Conservation (phyloP, 2,329 filamentous ascomycete genomes). For the Teratosphaeria nubilosa region DNA sequence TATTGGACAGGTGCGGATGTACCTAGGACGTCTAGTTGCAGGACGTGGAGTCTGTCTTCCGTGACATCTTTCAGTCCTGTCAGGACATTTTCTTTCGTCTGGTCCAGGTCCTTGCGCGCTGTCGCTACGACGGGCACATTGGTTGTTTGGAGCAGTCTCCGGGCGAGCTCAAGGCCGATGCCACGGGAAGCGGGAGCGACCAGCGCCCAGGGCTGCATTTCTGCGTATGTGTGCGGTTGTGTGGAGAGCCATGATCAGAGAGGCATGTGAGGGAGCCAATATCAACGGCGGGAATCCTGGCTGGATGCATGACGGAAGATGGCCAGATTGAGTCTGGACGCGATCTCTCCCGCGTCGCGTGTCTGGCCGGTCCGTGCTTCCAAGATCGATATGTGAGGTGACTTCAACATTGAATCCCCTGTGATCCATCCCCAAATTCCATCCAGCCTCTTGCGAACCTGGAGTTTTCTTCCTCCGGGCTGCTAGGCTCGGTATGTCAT, state of each 20-base stretch:
- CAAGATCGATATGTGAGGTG: not conserved
- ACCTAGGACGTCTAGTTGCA: conserved; percentile 51
- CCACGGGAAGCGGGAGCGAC: conserved; percentile 53
- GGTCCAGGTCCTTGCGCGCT: conserved; percentile 43
- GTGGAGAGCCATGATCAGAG: not conserved
- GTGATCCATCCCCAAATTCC: not conserved
- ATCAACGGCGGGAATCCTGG: not conserved
- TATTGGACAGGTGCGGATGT: conserved; percentile 7
- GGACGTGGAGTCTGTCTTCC: conserved; percentile 39
- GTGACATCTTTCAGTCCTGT: conserved; percentile 37
- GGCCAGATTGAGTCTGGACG: not conserved
- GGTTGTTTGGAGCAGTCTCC: conserved; percentile 48
- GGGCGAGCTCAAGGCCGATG: conserved; percentile 52
- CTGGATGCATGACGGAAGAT: not conserved
- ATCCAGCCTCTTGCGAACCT: not conserved
- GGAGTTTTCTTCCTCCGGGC: not conserved
- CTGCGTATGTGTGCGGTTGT: not conserved
- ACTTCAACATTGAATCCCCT: not conserved
- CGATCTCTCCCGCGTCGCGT: not conserved
- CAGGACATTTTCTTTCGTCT: conserved; percentile 41
- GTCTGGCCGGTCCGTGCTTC: not conserved
- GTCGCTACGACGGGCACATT: conserved; percentile 51
- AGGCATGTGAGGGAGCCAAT: not conserved
- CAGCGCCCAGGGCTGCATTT: conserved; percentile 40
- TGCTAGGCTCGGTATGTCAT: not conserved